Evolutionary conservation across 495 filamentous ascomycete species (phyloP), one percentile per base, ranked within the genome.

Genomic region (Terfezia boudieri): DNA sequence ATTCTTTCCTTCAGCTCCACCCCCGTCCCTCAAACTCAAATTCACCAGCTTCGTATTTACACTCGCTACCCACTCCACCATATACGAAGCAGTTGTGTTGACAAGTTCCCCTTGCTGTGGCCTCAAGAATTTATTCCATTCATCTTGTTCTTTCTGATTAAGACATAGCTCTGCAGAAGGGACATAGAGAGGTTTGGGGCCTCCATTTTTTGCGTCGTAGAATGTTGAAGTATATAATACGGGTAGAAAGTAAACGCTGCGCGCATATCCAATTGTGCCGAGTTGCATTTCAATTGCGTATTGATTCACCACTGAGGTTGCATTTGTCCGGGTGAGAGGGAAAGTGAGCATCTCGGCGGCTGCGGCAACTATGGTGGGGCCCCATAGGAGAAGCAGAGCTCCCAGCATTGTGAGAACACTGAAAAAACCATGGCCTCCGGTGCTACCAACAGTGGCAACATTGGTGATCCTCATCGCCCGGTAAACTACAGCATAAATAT

Each of bases 11-110:
- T 37, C 43, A 10, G 16, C 58, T 32, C 58, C 61, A 41, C 61
- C 61, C 17, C 41, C 41, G 37, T 58, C 60, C 37, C 61, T 52
- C 38, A 64, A 50, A 32, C 52, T 61, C 17, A 64, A 53, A 51
- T 63, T 61, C n/a, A 64, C 16, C 37, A 50, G 56, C 51, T 55
- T 58, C 41, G 49, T 11, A 23, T 60, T 55, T 22, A 52, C 14
- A 49, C 60, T 63, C 49, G 55, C 43, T 9, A 16, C 48, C 58
- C 62, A 63, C 14, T 46, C 17, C 41, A 46, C 41, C 41, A 5
- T 8, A 3, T 14, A 46, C 12, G 41, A 2, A 9, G 14, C 41
- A 46, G 3, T 20, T 46, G 41, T 46, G 41, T 46, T 46, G 41
- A 46, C 17, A 14, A 20, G 4, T 20, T 46, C 14, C 41, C 41